phyloP scores from a whole-genome alignment of 306 rosid genomes.

The Ziziphus jujuba region DNA sequence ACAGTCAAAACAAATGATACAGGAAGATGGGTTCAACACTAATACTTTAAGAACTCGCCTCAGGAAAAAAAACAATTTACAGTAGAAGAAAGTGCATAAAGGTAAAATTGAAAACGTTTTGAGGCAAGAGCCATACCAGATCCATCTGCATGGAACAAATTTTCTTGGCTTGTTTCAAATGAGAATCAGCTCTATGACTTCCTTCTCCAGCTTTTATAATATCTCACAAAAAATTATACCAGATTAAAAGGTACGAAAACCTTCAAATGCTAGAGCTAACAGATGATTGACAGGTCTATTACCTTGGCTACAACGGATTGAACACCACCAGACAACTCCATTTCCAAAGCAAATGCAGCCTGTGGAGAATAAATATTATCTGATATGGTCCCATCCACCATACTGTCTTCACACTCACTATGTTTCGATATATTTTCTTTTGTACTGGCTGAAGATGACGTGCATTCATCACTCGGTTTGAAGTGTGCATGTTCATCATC shows the following conservation, averaged over 20 bases:
- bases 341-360: slow-evolving; percentile 15
- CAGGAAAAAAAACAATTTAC: not conserved
- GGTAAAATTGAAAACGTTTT: not conserved
- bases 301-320: slow-evolving; percentile 31
- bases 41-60: not conserved
- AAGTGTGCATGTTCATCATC: not conserved
- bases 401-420: not conserved
- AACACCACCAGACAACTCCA: slow-evolving; percentile 10
- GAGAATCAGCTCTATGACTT: slow-evolving; percentile 40
- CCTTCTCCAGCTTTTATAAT: slow-evolving; percentile 28
- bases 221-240: slow-evolving; percentile 4
- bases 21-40: not conserved
- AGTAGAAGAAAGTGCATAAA: not conserved
- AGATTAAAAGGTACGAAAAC: not conserved
- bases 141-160: slow-evolving; percentile 42
- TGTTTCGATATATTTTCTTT: not conserved
- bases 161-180: slow-evolving; percentile 27
- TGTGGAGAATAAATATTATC: slow-evolving; percentile 16
- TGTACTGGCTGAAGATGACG: slow-evolving; percentile 5
- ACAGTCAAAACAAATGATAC: not conserved
- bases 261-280: not conserved
- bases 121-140: slow-evolving; percentile 35
- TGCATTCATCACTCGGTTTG: slow-evolving; percentile 2
- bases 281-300: not conserved
- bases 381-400: not conserved